Conservation (phyloP, 176 grass and related monocot genomes). For the Canna indica region DNA sequence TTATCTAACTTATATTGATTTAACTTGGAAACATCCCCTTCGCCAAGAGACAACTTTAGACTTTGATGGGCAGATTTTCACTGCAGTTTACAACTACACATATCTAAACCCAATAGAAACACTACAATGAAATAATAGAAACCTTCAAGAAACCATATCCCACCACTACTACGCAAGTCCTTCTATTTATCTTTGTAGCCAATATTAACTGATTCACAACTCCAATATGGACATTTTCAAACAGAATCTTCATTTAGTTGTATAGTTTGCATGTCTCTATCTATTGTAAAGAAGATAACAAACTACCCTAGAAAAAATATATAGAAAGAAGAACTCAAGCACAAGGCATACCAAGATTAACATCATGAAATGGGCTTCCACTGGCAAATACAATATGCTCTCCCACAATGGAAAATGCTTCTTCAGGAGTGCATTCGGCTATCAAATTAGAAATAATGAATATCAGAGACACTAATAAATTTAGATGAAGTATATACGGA, state of each 20-base stretch:
- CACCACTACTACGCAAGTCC: no score
- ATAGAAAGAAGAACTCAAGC: not conserved
- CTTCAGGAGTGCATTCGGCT: slow-evolving; percentile 90
- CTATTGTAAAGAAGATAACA: not conserved
- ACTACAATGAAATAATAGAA: not conserved
- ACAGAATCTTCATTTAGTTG: not conserved
- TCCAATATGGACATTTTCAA: no score
- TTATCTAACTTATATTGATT: not conserved
- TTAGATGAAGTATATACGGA: slow-evolving; percentile 27
- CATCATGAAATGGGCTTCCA: slow-evolving; percentile 83
- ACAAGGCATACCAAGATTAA: slow-evolving; percentile 64
- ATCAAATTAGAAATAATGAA: slow-evolving; percentile 6
- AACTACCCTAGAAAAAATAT: not conserved
- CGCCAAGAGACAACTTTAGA: not conserved
- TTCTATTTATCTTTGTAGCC: no score
- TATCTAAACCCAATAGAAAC: not conserved
- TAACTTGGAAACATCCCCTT: not conserved
- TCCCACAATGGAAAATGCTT: slow-evolving; percentile 81
- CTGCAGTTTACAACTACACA: not conserved
- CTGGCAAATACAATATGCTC: slow-evolving; percentile 85
- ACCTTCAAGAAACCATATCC: not conserved
- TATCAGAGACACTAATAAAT: slow-evolving; percentile 18
- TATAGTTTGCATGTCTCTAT: not conserved
- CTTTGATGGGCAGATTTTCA: not conserved
- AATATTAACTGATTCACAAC: no score